Base-by-base conservation (phyloP, 441 rosid genomes). In the Kokia cookei region DNA sequence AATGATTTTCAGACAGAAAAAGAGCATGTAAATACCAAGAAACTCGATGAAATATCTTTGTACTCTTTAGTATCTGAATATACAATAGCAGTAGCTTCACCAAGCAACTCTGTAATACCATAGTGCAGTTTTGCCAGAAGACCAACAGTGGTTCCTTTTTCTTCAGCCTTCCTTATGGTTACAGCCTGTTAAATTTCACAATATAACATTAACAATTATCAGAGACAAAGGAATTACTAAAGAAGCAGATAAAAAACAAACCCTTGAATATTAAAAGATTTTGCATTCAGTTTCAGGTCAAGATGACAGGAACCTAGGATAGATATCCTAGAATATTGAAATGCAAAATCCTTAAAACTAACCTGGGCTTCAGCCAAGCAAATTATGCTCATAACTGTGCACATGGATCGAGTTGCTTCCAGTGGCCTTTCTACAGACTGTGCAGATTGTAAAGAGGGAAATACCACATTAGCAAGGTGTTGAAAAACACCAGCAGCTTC, bases 361-460 rank as follows among this genome's bases (percentile, higher is more conserved):
- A 89, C 96, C 94, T 93, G 98, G 26, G 94, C 94, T 73, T 93
- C 92, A 58, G 96, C 94, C 86, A 93, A 81, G 79, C 94, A 93
- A 79, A 93, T 83, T 60, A 86, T 86, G 72, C 85, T 86, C 82
- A 91, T 80, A 62, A 85, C 84, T 55, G 81, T 60, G 78, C 82
- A 81, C 72, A 91, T 78, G 27, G 82, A 82, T 51, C 86, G 65
- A 40, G 86, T 82, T 75, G 91, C 87, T 69, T 93, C 97, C 0
- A 86, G 89, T 42, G 90, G 86, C 82, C 82, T 87, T 75, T 87
- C 89, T 35, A 69, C 79, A 58, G 85, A 77, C 42, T 73, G 60
- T 27, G 76, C 58, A 63, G 81, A 68, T 47, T 83, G 84, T 70
- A 88, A 76, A 69, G 84, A 67, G 47, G 92, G 88, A 78, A 89